Conservation (phyloP, 371 early-diverging fungal genomes). For the Actinomortierella ambigua region DNA sequence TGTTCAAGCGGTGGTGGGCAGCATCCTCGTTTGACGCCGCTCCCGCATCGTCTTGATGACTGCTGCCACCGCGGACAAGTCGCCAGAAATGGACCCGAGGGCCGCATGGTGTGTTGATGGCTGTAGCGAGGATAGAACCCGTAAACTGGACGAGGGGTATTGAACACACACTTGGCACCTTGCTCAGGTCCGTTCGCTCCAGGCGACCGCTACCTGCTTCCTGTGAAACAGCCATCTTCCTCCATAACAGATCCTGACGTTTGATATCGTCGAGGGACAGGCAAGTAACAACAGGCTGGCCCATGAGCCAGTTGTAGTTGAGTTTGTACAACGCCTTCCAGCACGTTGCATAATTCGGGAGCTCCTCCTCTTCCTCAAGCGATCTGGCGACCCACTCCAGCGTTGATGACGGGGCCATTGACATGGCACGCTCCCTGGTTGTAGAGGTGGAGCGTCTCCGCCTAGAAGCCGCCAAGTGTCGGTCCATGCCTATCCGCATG, state of each 20-base stretch:
- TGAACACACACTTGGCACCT: too few species aligned
- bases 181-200: too few species aligned
- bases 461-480: not conserved
- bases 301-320: conserved; percentile 38
- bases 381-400: conserved; percentile 20
- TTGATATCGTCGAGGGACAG: conserved; percentile 15
- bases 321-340: conserved; percentile 14
- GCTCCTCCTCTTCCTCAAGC: conserved; percentile 5
- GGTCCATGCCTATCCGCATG: not conserved
- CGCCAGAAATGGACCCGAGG: conserved; percentile 34
- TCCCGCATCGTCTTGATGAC: too few species aligned
- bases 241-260: conserved; percentile 10
- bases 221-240: too few species aligned
- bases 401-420: not conserved
- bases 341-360: not conserved
- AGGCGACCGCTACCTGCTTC: too few species aligned
- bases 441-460: not conserved
- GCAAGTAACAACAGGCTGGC: conserved; percentile 24
- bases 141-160: conserved; percentile 17
- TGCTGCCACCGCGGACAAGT: not conserved
- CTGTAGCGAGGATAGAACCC: conserved; percentile 13
- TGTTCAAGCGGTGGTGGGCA: too few species aligned
- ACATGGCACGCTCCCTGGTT: not conserved
- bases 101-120: conserved; percentile 4
- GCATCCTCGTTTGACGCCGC: too few species aligned